Base-by-base conservation (phyloP, 2,329 filamentous ascomycete genomes). In the Bipolaris oryzae region DNA sequence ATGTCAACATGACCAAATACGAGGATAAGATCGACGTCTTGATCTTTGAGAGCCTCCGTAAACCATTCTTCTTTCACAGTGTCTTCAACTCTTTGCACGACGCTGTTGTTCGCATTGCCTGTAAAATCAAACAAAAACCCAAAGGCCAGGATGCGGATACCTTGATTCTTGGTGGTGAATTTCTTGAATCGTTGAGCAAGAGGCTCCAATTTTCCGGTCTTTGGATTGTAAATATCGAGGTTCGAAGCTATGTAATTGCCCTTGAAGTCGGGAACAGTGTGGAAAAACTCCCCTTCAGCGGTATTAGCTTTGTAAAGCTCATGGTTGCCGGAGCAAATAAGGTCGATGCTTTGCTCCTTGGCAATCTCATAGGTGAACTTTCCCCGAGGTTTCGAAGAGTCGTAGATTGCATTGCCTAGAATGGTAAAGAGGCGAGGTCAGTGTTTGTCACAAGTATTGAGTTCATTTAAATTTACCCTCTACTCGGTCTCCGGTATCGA, bases 111-210 rank as follows among this genome's bases (percentile, higher is more conserved):
- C 53, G 89, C 89, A 74, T 96, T 96, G 16, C 88, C 87, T 0
- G 85, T 91, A 69, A 99, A 99, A 77, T 99, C 88, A 76, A 97
- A 99, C 3, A 99, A 79, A 76, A 99, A 98, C 2, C 95, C 95
- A 74, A 99, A 93, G 0, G 94, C 91, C 46, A 96, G 81, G 55
- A 99, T 86, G 15, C 89, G 85, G 57, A 96, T 87, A 4, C 89
- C 90, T 65, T 91, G 91, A 64, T 96, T 92, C 80, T 93, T 92
- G 5, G 95, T 99, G 54, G 85, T 92, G 77, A 99, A 96, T 72
- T 91, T 95, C 74, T 89, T 88, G 77, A 88, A 98, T 10, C 93
- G 85, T 66, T 87, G 88, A 6, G 92, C 92, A 67, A 97, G 85
- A 1, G 93, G 90, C 49, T 89, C 84, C 39, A 85, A 81, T 61